Base-by-base conservation (phyloP, 2,329 filamentous ascomycete species). In the Microcyclospora tardicrescens region DNA sequence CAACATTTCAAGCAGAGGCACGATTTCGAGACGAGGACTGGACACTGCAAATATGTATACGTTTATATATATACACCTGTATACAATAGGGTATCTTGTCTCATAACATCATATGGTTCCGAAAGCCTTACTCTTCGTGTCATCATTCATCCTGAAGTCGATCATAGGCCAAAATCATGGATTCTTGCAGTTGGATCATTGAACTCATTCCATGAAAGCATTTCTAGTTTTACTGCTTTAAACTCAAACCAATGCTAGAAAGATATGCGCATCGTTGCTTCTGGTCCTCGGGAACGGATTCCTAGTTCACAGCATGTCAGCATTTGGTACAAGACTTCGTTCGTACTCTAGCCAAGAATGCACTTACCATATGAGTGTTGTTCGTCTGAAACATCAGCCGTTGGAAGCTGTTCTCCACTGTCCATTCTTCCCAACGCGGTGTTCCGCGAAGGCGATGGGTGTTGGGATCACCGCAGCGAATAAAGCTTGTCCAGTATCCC, bases 401-500 rank as follows among this genome's bases (percentile, higher is more conserved):
- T 44, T 51, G 46, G 16, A 42, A 57, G 13, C 43, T 47, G 14
- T 53, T 49, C 10, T 44, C 37, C 1, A 43, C 55, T 35, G 47
- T 51, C 54, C 66, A 76, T 4, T 56, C 54, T 43, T 62, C 56
- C 77, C 76, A 80, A 39, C 58, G 57, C 2, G 73, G 71, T 33
- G 63, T 63, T 0, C 65, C 67, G 0, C 44, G 29, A 33, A 58
- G 45, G 8, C 72, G 65, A 39, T 67, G 59, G 12, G 49, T 63
- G 53, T 86, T 87, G 0, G 82, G 82, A 55, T 87, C 66, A 29
- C 75, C 67, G 0, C 65, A 66, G 16, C 72, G 62, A 43, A 87
- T 75, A 53, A 87, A 87, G 46, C 76, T 82, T 1, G 76, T 73
- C 79, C 80, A 86, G 57, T 85, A 87, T 0, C 67, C 70, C 51